These are phyloP conservation scores for Coemansia aciculifera DNA, from an alignment of 192 early-diverging fungal genomes.

Conservation along the genomic window DNA sequence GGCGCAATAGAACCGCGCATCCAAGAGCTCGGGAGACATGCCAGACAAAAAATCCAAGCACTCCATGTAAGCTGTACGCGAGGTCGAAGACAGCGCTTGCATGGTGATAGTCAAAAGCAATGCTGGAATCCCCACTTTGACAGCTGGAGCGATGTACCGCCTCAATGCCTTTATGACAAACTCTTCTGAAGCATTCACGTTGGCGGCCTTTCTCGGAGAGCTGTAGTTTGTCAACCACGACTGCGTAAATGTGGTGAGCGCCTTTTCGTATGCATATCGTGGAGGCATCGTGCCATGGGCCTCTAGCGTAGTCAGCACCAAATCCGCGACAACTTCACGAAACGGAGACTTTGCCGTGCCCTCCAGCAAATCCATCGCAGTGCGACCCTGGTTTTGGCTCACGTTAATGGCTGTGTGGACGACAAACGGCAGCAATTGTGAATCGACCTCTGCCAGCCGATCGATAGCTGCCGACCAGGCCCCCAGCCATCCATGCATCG, in stretches of 20 bases:
- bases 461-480: slow-evolving; percentile 23
- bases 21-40: background rate
- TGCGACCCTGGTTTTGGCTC: background rate
- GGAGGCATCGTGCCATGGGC: background rate
- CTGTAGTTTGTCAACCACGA: slow-evolving; percentile 13
- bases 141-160: slow-evolving; percentile 11
- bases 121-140: background rate
- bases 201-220: background rate
- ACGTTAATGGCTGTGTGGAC: slow-evolving; percentile 7
- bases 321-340: slow-evolving; percentile 13
- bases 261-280: background rate
- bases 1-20: slow-evolving; percentile 17
- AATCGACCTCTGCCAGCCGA: slow-evolving; percentile 7
- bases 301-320: slow-evolving; percentile 13
- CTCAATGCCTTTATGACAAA: slow-evolving; percentile 13
- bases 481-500: background rate
- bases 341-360: slow-evolving; percentile 1
- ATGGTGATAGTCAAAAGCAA: slow-evolving; percentile 13
- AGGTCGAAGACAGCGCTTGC: slow-evolving; percentile 18
- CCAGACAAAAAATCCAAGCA: slow-evolving; percentile 21
- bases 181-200: background rate
- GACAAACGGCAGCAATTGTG: slow-evolving; percentile 10
- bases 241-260: slow-evolving; percentile 7
- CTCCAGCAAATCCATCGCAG: slow-evolving; percentile 16
- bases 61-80: slow-evolving; percentile 4